Evolutionary conservation across 2,329 filamentous ascomycete species (phyloP), one percentile per base, ranked within the genome.

Genomic region (Apiospora kogelbergensis): DNA sequence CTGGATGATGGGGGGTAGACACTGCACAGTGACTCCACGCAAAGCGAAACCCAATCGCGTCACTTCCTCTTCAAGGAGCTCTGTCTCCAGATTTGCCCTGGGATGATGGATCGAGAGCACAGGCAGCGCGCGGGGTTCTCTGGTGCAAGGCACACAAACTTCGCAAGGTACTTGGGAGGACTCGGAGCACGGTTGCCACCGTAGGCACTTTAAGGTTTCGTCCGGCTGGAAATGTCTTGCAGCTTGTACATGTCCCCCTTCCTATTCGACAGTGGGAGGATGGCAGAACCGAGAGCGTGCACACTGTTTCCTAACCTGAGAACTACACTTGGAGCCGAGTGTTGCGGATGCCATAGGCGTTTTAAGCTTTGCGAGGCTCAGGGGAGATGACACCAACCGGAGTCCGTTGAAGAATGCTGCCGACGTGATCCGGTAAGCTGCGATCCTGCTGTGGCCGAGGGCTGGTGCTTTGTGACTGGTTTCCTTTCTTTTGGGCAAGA

Each of bases 131-230:
- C 53, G 53, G 53, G 53, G 53, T 60, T 60, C 53, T 60, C 53
- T 60, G 53, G 53, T 60, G 53, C 53, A 60, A 60, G 53, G 53
- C 53, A 60, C 53, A n/a, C 53, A 60, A 60, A 60, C 53, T 60
- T 60, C 53, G 53, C 65, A 40, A 45, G 65, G 65, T 66, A 66
- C 65, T 46, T 66, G 65, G 64, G 24, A 37, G 44, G 44, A 48
- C 65, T 66, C 41, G 41, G 65, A 46, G 65, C 65, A 66, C 65
- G 65, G 65, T 46, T 66, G 44, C 65, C 65, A 66, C 42, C 30
- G 44, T 22, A 46, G 65, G 65, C 65, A 66, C 41, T 66, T 66
- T 66, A 66, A 45, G 30, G 65, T 66, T 66, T 66, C 44, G 65
- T 22, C 65, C 65, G 65, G 44, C 44, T 48, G 30, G 26, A 48